A percentile compares a stretch with the other conserved stretches of the same genome.
These are phyloP conservation scores for Dacryopinax primogenitus DNA, from an alignment of 768 basidiomycete genomes.

Conservation along the genomic window DNA sequence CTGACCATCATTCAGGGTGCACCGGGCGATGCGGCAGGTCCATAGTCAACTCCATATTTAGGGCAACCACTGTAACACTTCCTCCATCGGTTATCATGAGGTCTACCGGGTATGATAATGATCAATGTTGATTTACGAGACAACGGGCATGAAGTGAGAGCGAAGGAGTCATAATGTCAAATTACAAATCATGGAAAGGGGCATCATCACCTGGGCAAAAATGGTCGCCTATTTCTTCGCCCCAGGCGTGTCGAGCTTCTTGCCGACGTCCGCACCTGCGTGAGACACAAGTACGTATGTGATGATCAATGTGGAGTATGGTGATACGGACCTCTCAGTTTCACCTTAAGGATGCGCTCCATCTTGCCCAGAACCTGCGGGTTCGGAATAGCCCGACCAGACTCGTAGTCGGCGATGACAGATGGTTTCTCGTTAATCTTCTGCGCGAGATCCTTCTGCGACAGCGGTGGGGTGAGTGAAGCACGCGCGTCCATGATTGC, in stretches of 20 bases:
- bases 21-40: background rate
- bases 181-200: background rate
- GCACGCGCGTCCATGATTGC: conserved; percentile 67
- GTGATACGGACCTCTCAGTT: conserved; percentile 59
- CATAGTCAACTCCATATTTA: background rate
- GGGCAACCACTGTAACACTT: background rate
- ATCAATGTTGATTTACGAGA: background rate
- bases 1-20: background rate
- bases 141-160: background rate
- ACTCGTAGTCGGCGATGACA: conserved; percentile 78
- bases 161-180: background rate
- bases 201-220: too few relatives aligned
- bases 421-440: conserved; percentile 90
- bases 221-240: background rate
- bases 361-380: conserved; percentile 78
- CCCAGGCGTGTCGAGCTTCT: conserved; percentile 52
- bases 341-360: conserved; percentile 72
- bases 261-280: conserved; percentile 69
- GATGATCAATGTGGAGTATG: conserved; percentile 10
- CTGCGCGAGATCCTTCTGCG: conserved; percentile 86
- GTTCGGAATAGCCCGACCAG: conserved; percentile 75
- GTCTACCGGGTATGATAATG: conserved; percentile 6
- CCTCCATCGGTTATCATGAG: background rate
- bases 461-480: conserved; percentile 51
- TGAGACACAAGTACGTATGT: background rate